Evolutionary conservation across 805 yeast genomes (phyloP).

Genomic region (Candida rishiriensis): DNA sequence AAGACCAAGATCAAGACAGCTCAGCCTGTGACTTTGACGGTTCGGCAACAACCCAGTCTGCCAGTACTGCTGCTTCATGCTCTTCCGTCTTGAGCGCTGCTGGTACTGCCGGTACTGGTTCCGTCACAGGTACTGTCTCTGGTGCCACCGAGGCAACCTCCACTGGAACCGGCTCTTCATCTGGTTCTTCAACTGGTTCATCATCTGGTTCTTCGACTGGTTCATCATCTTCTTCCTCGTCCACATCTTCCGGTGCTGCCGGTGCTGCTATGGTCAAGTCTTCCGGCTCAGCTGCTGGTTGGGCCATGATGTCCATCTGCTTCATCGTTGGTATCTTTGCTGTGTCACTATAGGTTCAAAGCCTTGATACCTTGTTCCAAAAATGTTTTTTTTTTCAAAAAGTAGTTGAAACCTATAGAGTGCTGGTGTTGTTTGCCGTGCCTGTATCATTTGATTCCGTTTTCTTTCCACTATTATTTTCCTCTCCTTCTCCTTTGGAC

Average conservation of each 20-base stretch:
- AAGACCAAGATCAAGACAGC: conserved; percentile 35
- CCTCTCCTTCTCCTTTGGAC: no score
- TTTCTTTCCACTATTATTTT: no score
- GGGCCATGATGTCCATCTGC: conserved; percentile 5
- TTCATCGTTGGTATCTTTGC: not conserved
- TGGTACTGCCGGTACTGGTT: conserved; percentile 66
- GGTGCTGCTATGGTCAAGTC: conserved; percentile 11
- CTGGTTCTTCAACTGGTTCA: conserved; percentile 11
- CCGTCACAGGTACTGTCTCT: conserved; percentile 37
- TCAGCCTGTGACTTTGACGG: conserved; percentile 68
- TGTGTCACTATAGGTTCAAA: no score
- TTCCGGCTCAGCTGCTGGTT: not conserved
- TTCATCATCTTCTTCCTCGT: conserved; percentile 17
- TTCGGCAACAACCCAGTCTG: conserved; percentile 50
- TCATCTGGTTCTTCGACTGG: conserved; percentile 8
- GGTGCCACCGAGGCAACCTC: conserved; percentile 18
- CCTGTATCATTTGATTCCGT: no score
- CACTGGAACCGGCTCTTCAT: conserved; percentile 14
- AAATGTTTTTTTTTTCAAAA: no score
- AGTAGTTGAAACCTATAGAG: no score
- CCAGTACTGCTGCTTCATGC: conserved; percentile 51
- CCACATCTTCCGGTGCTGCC: conserved; percentile 13
- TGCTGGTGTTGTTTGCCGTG: no score
- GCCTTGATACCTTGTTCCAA: no score
- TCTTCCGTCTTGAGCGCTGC: conserved; percentile 56